Evolutionary conservation across 2,329 filamentous ascomycete species (phyloP), one percentile per base, ranked within the genome.

Genomic region (Grosmannia huntii): DNA sequence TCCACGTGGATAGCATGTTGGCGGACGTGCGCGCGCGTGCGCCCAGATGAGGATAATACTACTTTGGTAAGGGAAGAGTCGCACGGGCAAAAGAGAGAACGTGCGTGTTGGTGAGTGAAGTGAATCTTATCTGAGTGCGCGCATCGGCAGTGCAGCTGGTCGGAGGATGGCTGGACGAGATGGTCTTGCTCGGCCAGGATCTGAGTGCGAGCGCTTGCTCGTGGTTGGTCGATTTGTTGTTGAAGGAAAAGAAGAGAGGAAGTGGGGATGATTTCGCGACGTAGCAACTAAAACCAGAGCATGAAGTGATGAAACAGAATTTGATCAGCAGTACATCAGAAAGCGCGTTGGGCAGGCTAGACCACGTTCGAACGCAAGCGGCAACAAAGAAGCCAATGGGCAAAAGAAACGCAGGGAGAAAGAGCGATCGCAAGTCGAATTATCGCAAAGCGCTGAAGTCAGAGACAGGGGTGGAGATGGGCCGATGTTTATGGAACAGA

Each of bases 1-100:
- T 53, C 41, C 60, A 60, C 3, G 65, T 54, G 44, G 66, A 62
- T 64, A 66, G 63, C 59, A 61, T 61, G 53, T 64, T 60, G 57
- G 53, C 57, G 21, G 31, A 23, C 16, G 9, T 23, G 53, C 49
- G 46, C 50, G 56, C 58, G 41, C 33, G 14, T 27, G 55, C 46
- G 55, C 55, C 19, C 44, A 36, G 21, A 5, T 19, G 46, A 38
- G 11, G 23, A 33, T 2, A 23, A 56, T 11, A 27, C 28, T 12
- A 16, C 12, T n/a, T 25, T 41, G 19, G 11, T n/a, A 10, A 16
- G 31, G 10, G 50, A 14, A 12, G 51, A 11, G n/a, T 33, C 51
- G 51, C n/a, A 36, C 1, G 23, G 21, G n/a, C n/a, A 21, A 36
- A 50, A 25, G n/a, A 12, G 3, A 50, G 25, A n/a, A 1, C 10